These are phyloP conservation scores for Cyclostephanos invisitatus DNA, from an alignment of 108 stramenopile genomes.

Conservation along the genomic window DNA sequence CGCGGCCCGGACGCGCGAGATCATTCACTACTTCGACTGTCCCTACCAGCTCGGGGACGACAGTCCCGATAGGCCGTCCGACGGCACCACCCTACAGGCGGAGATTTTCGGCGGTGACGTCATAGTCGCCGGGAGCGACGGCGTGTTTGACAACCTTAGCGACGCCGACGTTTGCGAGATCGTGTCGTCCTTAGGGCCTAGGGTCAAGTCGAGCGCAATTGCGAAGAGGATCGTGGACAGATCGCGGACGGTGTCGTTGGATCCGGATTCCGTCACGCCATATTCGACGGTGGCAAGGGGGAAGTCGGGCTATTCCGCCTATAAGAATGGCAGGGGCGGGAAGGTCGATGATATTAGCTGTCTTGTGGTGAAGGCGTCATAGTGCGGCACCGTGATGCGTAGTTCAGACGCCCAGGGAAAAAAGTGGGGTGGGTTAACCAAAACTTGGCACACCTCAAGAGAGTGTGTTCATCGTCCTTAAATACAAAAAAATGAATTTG, in stretches of 20 bases:
- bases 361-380: slow-evolving; percentile 67
- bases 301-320: slow-evolving; percentile 61
- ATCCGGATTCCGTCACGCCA: slow-evolving; percentile 67
- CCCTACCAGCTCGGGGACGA: slow-evolving; percentile 84
- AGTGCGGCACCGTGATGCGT: background rate
- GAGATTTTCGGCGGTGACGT: slow-evolving; percentile 74
- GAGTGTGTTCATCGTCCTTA: no score
- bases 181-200: slow-evolving; percentile 18
- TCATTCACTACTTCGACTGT: slow-evolving; percentile 87
- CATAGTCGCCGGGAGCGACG: slow-evolving; percentile 80
- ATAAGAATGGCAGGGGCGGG: slow-evolving; percentile 73
- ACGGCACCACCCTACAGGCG: slow-evolving; percentile 74
- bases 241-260: slow-evolving; percentile 70
- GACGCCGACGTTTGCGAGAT: slow-evolving; percentile 55
- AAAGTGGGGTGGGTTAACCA: background rate
- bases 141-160: slow-evolving; percentile 86
- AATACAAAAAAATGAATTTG: background rate
- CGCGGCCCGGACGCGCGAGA: slow-evolving; percentile 72
- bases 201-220: slow-evolving; percentile 41
- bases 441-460: background rate
- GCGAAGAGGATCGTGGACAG: slow-evolving; percentile 68
- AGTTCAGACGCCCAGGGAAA: background rate
- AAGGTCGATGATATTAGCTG: slow-evolving; percentile 89
- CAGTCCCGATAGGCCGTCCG: slow-evolving; percentile 79
- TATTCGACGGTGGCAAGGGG: slow-evolving; percentile 73